phyloP scores from a whole-genome alignment of 2,329 filamentous ascomycete species.

The Byssothecium circinans region DNA sequence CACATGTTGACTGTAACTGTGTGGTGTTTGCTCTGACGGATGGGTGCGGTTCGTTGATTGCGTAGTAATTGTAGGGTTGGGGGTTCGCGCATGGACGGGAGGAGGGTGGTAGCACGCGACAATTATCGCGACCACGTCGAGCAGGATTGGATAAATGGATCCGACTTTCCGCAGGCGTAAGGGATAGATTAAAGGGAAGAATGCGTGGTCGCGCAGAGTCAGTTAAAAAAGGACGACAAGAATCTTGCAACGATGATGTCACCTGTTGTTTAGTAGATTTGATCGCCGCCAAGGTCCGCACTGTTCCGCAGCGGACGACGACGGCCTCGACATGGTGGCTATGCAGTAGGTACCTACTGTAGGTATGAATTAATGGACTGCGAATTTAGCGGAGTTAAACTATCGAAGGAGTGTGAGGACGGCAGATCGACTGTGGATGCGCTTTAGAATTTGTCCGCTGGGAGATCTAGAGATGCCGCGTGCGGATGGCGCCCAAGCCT shows the following conservation, averaged over 20 bases:
- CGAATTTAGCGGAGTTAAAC: too few species aligned
- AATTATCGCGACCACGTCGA: too few species aligned
- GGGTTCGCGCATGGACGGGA: too few species aligned
- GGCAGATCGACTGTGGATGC: neutral
- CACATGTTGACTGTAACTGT: conserved; percentile 26
- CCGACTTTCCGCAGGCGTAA: neutral
- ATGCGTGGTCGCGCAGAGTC: neutral
- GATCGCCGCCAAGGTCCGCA: conserved; percentile 5
- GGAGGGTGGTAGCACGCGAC: too few species aligned
- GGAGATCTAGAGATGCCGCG: neutral
- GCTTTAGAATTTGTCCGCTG: neutral
- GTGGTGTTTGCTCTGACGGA: too few species aligned
- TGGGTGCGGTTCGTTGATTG: too few species aligned
- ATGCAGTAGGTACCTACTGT: too few species aligned
- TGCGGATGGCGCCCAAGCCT: neutral
- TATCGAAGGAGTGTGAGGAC: neutral
- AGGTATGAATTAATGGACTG: too few species aligned
- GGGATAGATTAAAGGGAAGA: neutral
- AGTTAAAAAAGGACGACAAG: neutral
- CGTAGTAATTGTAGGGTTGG: too few species aligned
- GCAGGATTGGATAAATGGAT: neutral
- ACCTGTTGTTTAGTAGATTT: neutral
- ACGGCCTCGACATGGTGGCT: neutral
- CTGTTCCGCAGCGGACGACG: conserved; percentile 1
- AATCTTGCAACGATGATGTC: conserved; percentile 1